Evolutionary conservation across 768 basidiomycete genomes (phyloP).

Genomic region (Lactifluus subvellereus): DNA sequence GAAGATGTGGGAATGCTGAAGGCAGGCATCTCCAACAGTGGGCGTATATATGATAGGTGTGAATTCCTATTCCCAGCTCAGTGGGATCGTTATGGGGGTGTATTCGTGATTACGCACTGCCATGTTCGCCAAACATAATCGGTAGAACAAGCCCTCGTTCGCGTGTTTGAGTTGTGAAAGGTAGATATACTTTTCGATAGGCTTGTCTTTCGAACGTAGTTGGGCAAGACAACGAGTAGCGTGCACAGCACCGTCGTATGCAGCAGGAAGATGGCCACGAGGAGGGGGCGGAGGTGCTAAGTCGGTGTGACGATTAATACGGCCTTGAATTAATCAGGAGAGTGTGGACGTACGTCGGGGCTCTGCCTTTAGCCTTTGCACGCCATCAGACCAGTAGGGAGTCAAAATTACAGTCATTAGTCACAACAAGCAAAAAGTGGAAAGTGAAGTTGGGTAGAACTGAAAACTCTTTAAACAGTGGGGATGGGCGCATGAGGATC

Average conservation of each 20-base stretch:
- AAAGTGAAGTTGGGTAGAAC: background rate
- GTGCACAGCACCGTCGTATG: conserved; percentile 48
- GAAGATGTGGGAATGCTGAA: conserved; percentile 77
- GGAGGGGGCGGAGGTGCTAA: conserved; percentile 32
- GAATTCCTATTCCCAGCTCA: conserved; percentile 37
- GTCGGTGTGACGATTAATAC: background rate
- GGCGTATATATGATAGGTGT: conserved; percentile 88
- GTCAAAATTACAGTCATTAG: conserved; percentile 45
- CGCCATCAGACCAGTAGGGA: conserved; percentile 65
- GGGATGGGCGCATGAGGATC: background rate
- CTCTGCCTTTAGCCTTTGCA: conserved; percentile 62
- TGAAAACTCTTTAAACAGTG: background rate
- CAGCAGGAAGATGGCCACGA: conserved; percentile 58
- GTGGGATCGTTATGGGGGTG: background rate
- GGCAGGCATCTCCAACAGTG: conserved; percentile 85
- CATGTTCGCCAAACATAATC: conserved; percentile 66
- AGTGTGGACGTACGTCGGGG: conserved; percentile 43
- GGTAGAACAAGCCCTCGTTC: conserved; percentile 74
- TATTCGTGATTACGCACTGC: conserved; percentile 37
- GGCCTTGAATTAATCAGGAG: background rate
- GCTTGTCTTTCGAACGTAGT: conserved; percentile 65
- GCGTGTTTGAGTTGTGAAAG: conserved; percentile 68
- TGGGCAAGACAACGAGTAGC: conserved; percentile 57
- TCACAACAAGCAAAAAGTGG: background rate
- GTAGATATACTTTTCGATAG: conserved; percentile 82